A percentile compares a stretch with the other conserved stretches of the same genome.
phyloP scores from a whole-genome alignment of 768 basidiomycete species.

The Tricholoma flavovirens region DNA sequence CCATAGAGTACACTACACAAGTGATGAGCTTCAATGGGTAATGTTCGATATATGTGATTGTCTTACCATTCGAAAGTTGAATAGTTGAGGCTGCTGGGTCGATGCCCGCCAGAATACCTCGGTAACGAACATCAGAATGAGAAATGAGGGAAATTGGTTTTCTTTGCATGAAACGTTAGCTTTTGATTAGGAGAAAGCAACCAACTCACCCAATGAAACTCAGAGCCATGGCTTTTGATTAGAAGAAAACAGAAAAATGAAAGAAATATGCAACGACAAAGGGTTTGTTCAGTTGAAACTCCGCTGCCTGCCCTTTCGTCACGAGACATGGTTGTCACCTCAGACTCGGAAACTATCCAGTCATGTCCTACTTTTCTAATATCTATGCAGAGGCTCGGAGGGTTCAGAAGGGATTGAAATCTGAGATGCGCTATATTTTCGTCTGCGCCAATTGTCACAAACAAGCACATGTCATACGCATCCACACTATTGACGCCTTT shows the following conservation, averaged over 20 bases:
- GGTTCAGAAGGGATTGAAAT: neutral
- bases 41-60: neutral
- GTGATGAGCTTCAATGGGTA: neutral
- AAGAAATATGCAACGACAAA: neutral
- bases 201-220: constrained; percentile 66
- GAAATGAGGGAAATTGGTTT: constrained; percentile 89
- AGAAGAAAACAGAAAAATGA: neutral
- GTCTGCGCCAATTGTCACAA: neutral
- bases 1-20: constrained; percentile 74
- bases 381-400: neutral
- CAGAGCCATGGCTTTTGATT: constrained; percentile 46
- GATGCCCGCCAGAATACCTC: constrained; percentile 82
- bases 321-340: too few relatives aligned
- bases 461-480: neutral
- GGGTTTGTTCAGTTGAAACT: too few relatives aligned
- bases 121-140: constrained; percentile 86
- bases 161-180: constrained; percentile 31
- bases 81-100: constrained; percentile 84
- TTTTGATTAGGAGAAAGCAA: neutral
- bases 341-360: too few relatives aligned
- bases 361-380: neutral
- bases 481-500: neutral
- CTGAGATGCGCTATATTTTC: neutral
- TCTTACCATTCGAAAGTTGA: constrained; percentile 77
- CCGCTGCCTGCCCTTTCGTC: neutral